A percentile compares a stretch with the other conserved stretches of the same genome.
Conservation (phyloP, 169 alveolate species). For the Eimeria falciformis region DNA sequence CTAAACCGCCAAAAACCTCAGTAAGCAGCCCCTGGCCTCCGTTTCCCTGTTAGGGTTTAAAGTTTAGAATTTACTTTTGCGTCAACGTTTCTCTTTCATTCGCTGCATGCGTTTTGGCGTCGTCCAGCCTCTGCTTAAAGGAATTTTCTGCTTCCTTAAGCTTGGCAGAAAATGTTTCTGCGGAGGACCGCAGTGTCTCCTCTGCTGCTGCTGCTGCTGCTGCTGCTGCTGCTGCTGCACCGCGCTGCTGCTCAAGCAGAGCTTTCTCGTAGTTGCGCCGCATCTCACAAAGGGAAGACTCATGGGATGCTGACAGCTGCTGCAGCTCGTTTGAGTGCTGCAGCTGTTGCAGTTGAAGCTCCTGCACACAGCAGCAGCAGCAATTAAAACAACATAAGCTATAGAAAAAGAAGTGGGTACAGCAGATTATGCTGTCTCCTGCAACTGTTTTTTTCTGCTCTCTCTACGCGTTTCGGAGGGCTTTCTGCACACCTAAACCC, state of each 20-base stretch:
- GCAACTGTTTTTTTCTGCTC: not conserved
- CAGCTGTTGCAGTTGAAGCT: slow-evolving; percentile 47
- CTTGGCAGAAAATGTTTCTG: slow-evolving; percentile 18
- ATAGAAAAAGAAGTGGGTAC: not conserved
- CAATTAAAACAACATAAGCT: not conserved
- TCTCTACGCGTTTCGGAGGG: not conserved
- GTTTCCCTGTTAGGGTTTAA: slow-evolving; percentile 1
- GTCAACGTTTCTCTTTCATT: not conserved
- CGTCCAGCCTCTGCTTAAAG: not conserved
- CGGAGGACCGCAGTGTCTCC: not conserved
- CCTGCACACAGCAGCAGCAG: slow-evolving; percentile 30
- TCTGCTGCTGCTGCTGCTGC: not conserved
- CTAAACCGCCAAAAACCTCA: not conserved
- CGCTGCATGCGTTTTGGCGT: not conserved
- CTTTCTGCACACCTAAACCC: not conserved
- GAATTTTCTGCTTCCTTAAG: not conserved
- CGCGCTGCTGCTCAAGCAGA: slow-evolving; percentile 36
- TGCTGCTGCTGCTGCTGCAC: slow-evolving; percentile 20
- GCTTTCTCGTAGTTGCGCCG: not conserved
- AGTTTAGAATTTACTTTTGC: slow-evolving; percentile 25
- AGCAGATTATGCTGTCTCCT: too few species aligned
- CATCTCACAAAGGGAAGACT: not conserved
- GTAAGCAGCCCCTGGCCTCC: not conserved
- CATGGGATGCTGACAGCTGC: slow-evolving; percentile 46
- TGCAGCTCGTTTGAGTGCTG: slow-evolving; percentile 61